Conservation (phyloP, 2,329 filamentous ascomycete species). For the Dothistroma septosporum region DNA sequence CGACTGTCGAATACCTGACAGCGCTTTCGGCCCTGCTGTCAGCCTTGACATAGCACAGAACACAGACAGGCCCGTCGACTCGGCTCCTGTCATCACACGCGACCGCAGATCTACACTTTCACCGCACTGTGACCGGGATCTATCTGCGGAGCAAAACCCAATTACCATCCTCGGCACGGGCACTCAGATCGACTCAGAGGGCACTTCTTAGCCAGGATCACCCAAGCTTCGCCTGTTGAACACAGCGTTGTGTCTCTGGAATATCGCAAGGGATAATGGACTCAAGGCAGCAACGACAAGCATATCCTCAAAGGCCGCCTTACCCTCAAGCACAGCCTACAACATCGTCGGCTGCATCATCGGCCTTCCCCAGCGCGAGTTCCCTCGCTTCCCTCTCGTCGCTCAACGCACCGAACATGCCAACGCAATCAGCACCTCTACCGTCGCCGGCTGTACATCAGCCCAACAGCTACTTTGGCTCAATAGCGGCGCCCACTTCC, state of each 20-base stretch:
- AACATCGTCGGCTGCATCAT: constrained; percentile 29
- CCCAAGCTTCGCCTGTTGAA: background rate
- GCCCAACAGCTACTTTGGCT: constrained; percentile 30
- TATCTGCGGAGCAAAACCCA: background rate
- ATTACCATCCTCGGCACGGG: background rate
- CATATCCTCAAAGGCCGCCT: constrained; percentile 31
- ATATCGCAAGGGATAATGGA: constrained; percentile 15
- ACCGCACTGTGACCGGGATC: background rate
- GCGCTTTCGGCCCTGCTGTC: background rate
- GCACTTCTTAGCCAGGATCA: background rate
- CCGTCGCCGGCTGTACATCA: constrained; percentile 33
- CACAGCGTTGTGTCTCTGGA: background rate
- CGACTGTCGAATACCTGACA: background rate
- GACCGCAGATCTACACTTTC: constrained; percentile 5
- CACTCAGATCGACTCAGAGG: background rate
- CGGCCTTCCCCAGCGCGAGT: constrained; percentile 41
- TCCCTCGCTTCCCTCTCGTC: constrained; percentile 39
- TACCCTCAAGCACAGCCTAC: constrained; percentile 31
- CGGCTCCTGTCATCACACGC: background rate
- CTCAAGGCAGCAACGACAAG: constrained; percentile 29
- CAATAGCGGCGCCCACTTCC: constrained; percentile 31
- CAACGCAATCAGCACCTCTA: constrained; percentile 34
- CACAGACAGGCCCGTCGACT: background rate
- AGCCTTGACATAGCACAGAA: background rate
- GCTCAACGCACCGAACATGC: constrained; percentile 23